Evolutionary conservation across 768 basidiomycete genomes (phyloP), one percentile per base, ranked within the genome.

Genomic region (Lactarius sanguifluus): DNA sequence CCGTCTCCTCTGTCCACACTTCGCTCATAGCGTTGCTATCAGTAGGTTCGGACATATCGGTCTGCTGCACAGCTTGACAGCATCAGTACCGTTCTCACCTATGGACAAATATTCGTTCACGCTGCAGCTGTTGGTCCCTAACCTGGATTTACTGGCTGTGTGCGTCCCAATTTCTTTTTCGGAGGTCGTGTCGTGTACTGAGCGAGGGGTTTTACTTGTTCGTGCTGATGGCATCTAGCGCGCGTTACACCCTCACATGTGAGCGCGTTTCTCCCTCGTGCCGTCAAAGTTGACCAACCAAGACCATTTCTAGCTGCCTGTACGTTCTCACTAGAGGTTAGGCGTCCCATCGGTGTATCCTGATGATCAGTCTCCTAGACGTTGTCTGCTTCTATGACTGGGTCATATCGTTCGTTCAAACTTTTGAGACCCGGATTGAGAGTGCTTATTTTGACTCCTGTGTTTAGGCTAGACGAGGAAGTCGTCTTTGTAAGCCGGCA

Each of bases 361-460:
- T 59, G 34, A 54, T 56, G 13, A 60, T 45, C n/a, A 4, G 7
- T 9, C 8, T 40, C 25, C 20, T n/a, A 71, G 70, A 70, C 25
- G 57, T 54, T 13, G 28, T 70, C 15, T 57, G 65, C n/a, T 61
- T 70, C 43, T 71, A 71, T 64, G 70, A 71, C 50, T 71, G 70
- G 70, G 34, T 70, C 30, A 62, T 61, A 28, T 61, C 64, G 70
- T 71, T 34, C 64, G 70, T 70, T 16, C 25, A 43, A 50, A 25
- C 12, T 36, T 56, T 4, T 67, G 38, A 38, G 12, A 13, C 38
- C 38, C 38, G 38, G 13, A 15, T 32, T 32, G 32, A 32, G 30
- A 30, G 1, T 32, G 9, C 18, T 45, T 7, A 47, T 38, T 55
- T 34, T 41, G 18, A 16, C 18, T 15, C 38, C 16, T 30, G 43